These are phyloP conservation scores for Corchorus olitorius DNA, from an alignment of 345 rosid species.

Conservation along the genomic window DNA sequence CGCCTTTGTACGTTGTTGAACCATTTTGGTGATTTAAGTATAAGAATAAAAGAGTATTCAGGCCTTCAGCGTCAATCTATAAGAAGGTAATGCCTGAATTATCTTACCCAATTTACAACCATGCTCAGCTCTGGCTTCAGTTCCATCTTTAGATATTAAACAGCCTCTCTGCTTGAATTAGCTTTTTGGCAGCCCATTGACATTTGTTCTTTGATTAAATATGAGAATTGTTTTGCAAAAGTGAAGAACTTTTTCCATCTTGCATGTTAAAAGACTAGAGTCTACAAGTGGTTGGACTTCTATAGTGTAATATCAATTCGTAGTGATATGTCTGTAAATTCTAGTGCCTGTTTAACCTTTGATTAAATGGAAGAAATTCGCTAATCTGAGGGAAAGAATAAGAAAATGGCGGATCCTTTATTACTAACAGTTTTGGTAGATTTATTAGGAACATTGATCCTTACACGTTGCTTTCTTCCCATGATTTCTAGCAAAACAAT, in stretches of 20 bases:
- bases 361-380: background rate
- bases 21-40: conserved; percentile 65
- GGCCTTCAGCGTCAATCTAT: conserved; percentile 75
- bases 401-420: background rate
- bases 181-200: background rate
- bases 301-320: background rate
- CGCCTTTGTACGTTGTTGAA: conserved; percentile 77
- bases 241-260: background rate
- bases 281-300: background rate
- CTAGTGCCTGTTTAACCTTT: background rate
- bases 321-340: background rate
- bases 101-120: conserved; percentile 7
- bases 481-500: background rate
- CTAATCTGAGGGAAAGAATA: background rate
- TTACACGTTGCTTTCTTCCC: background rate
- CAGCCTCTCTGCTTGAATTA: background rate
- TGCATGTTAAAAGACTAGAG: background rate
- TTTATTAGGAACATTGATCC: background rate
- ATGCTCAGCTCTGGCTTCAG: background rate
- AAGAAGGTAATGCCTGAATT: conserved; percentile 59
- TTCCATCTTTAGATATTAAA: background rate
- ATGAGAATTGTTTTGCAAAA: background rate
- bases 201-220: too few relatives aligned
- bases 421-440: background rate
- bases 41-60: conserved; percentile 87